Conservation (phyloP, 2,329 filamentous ascomycete species). For the Cryphonectria carpinicola region DNA sequence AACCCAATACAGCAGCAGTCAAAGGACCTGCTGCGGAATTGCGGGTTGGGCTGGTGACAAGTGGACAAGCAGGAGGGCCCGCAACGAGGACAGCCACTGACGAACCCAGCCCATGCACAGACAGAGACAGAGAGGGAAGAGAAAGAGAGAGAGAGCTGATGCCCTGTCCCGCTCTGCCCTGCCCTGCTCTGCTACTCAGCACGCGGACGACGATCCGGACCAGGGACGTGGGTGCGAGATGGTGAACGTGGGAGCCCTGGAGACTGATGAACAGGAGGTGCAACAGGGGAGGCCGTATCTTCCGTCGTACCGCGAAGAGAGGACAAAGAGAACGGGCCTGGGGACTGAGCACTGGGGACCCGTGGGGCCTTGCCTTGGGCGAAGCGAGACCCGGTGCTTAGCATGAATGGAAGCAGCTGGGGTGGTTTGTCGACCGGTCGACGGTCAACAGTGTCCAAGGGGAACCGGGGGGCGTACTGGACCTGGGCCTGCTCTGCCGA, state of each 20-base stretch:
- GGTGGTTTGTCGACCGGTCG: slow-evolving; percentile 33
- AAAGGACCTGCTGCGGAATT: slow-evolving; percentile 17
- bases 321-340: slow-evolving; percentile 12
- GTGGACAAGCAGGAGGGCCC: slow-evolving; percentile 8
- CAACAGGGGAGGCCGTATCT: slow-evolving; percentile 3
- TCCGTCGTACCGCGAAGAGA: slow-evolving; percentile 12
- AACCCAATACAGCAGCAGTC: slow-evolving; percentile 19
- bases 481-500: slow-evolving; percentile 31
- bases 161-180: slow-evolving; percentile 19
- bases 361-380: slow-evolving; percentile 18
- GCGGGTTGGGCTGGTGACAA: slow-evolving; percentile 6
- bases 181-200: slow-evolving; percentile 10
- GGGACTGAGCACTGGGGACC: slow-evolving; percentile 20
- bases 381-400: slow-evolving; percentile 35
- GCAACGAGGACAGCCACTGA: slow-evolving; percentile 13
- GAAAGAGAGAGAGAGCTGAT: no score
- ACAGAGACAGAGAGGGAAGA: neutral
- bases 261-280: slow-evolving; percentile 13
- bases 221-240: slow-evolving; percentile 11
- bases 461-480: slow-evolving; percentile 7
- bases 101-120: neutral
- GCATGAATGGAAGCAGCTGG: slow-evolving; percentile 42
- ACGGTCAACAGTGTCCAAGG: slow-evolving; percentile 14
- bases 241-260: slow-evolving; percentile 14
- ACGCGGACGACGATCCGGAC: slow-evolving; percentile 15